Base-by-base conservation (phyloP, 1,284 basidiomycete species). In the Fomitopsis pinicola region DNA sequence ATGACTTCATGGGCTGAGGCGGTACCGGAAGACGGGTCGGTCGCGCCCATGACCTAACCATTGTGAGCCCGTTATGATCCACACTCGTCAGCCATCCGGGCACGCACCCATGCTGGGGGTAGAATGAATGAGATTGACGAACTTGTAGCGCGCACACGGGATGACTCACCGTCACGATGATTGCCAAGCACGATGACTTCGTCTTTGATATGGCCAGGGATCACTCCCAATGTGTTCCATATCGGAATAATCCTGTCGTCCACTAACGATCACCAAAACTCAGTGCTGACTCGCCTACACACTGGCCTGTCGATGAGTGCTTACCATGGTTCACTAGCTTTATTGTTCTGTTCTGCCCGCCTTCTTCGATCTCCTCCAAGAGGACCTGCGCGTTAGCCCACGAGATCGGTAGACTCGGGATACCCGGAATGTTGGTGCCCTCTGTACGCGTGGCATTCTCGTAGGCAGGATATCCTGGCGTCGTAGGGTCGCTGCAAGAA, bases 401-500 rank as follows among this genome's bases (percentile, higher is more conserved):
- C 0, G 87, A 89, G 56, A 91, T 82, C 0, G 87, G 88, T 36
- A 93, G 73, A 67, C 91, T 94, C 0, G 92, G 94, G 65, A 95
- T 95, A 19, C 73, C 79, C 5, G 95, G 93, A 48, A 91, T 82
- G 67, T 91, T 94, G 36, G 77, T 78, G 28, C 81, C 85, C 50
- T 87, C 81, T 9, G 83, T 76, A 35, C 92, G 84, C 26, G 89
- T 88, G 22, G 87, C 86, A 69, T 95, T 88, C 71, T 88, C 82
- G 74, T 97, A 98, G 2, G 94, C 83, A 30, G 96, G 96, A 66
- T 84, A 81, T n/a, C 92, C 92, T 1, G 95, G 95, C 1, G 95
- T 97, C 0, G 86, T 85, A 2, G 92, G 91, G 71, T 95, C 92
- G n/a, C 88, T 69, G 35, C 2, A 48, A 8, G 26, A 15, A 55